A percentile compares a stretch with the other conserved stretches of the same genome.
These are phyloP conservation scores for Veloporphyrellus conicus DNA, from an alignment of 1,284 basidiomycete species.

Conservation along the genomic window DNA sequence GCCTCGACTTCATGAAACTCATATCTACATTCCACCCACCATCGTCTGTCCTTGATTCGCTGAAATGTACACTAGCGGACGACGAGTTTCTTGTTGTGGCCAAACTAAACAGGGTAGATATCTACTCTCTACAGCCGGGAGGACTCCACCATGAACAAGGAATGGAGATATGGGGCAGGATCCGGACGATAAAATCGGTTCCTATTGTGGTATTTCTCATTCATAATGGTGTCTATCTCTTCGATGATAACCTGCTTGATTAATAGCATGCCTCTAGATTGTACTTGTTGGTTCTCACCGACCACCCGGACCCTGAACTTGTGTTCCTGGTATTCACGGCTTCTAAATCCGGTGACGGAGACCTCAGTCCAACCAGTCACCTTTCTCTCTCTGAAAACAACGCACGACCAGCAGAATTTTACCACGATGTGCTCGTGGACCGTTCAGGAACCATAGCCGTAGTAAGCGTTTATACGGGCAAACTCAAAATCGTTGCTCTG, in stretches of 20 bases:
- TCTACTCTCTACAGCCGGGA: slow-evolving; percentile 56
- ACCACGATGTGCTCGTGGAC: slow-evolving; percentile 59
- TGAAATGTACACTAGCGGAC: slow-evolving; percentile 55
- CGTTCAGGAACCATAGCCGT: slow-evolving; percentile 58
- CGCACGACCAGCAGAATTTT: slow-evolving; percentile 61
- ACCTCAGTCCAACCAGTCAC: slow-evolving; percentile 41
- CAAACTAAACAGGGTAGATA: slow-evolving; percentile 58
- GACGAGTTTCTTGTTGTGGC: slow-evolving; percentile 63
- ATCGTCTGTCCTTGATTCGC: slow-evolving; percentile 58
- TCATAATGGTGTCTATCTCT: neutral
- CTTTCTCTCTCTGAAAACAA: slow-evolving; percentile 53
- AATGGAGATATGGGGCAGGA: slow-evolving; percentile 62
- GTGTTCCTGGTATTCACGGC: slow-evolving; percentile 53
- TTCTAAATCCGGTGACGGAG: slow-evolving; percentile 33
- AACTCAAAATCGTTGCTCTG: slow-evolving; percentile 58
- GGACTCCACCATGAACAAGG: slow-evolving; percentile 55
- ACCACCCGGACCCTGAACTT: slow-evolving; percentile 69
- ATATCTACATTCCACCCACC: slow-evolving; percentile 65
- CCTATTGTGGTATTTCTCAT: slow-evolving; percentile 44
- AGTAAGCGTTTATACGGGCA: slow-evolving; percentile 62
- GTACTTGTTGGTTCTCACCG: slow-evolving; percentile 59
- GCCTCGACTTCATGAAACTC: slow-evolving; percentile 55
- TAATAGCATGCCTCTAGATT: slow-evolving; percentile 44
- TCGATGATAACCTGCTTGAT: slow-evolving; percentile 8
- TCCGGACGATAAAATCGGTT: slow-evolving; percentile 52